Evolutionary conservation across 2,329 filamentous ascomycete genomes (phyloP).

Genomic region (Daldinia sp.): DNA sequence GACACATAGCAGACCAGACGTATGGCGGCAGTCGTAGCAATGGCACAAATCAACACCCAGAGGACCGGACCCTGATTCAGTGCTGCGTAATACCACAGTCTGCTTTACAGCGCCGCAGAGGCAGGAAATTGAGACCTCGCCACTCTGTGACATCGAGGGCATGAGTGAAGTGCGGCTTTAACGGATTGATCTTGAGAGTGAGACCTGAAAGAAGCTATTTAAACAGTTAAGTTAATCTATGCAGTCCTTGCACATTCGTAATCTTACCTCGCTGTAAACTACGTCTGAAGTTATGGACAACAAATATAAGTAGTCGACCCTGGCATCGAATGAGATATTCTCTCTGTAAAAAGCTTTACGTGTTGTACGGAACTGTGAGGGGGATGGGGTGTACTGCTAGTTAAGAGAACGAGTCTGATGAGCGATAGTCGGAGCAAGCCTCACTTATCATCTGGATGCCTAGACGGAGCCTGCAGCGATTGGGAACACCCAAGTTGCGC

Average conservation of each 20-base stretch:
- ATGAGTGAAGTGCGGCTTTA: neutral
- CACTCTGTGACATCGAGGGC: slow-evolving; percentile 21
- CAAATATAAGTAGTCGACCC: too few species aligned
- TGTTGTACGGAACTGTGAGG: too few species aligned
- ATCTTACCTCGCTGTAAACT: neutral
- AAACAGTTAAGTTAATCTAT: neutral
- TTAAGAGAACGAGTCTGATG: neutral
- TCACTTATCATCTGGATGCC: slow-evolving; percentile 15
- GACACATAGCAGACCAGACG: slow-evolving; percentile 55
- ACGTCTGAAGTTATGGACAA: too few species aligned
- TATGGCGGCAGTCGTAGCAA: slow-evolving; percentile 50
- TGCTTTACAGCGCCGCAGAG: slow-evolving; percentile 48
- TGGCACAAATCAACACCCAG: slow-evolving; percentile 50
- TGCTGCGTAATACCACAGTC: slow-evolving; percentile 26
- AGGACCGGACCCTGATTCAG: neutral
- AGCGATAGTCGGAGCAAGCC: neutral
- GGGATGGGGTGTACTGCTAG: too few species aligned
- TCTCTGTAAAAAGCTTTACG: too few species aligned
- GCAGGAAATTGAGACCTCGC: slow-evolving; percentile 44
- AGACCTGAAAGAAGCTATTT: neutral
- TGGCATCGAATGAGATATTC: too few species aligned
- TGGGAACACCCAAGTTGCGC: slow-evolving; percentile 1
- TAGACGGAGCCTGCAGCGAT: slow-evolving; percentile 8
- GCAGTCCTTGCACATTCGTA: neutral
- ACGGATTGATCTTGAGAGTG: neutral